These are phyloP conservation scores for Dorcoceras hygrometricum DNA, from an alignment of 257 asterid genomes.

Conservation along the genomic window DNA sequence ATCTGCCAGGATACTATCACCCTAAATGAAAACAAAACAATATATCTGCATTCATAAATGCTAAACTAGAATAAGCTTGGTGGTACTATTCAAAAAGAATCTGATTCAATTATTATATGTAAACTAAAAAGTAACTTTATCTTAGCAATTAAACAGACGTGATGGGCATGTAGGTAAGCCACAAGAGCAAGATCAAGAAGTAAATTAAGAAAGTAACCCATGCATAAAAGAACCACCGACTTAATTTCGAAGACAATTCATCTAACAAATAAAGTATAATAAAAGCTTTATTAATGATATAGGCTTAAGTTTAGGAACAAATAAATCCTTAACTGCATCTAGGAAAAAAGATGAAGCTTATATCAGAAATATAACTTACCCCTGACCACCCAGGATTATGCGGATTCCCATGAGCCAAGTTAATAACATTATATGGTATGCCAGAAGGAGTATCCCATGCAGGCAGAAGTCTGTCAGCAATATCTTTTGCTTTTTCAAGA, in stretches of 20 bases:
- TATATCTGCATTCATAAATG: slow-evolving; percentile 10
- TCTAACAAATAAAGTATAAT: background rate
- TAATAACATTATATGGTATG: slow-evolving; percentile 85
- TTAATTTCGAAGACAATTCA: background rate
- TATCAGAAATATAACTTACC: slow-evolving; percentile 41
- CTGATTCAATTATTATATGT: slow-evolving; percentile 9
- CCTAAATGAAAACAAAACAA: slow-evolving; percentile 46
- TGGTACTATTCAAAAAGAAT: slow-evolving; percentile 6
- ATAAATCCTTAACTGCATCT: background rate
- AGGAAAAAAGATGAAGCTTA: background rate
- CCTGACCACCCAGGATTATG: slow-evolving; percentile 99
- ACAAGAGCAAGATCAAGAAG: background rate
- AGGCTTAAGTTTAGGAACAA: background rate
- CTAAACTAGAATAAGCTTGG: slow-evolving; percentile 8
- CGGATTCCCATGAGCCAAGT: slow-evolving; percentile 86
- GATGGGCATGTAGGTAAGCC: background rate
- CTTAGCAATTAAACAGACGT: background rate
- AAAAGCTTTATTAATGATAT: background rate
- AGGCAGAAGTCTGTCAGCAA: slow-evolving; percentile 93
- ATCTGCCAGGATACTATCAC: slow-evolving; percentile 96
- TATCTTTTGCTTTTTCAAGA: slow-evolving; percentile 93
- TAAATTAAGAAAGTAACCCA: background rate
- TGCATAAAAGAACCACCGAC: background rate
- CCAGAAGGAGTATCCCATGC: slow-evolving; percentile 98
- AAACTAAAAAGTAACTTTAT: background rate